A percentile compares a stretch with the other conserved stretches of the same genome.
These are phyloP conservation scores for Leccinum variicolor DNA, from an alignment of 768 basidiomycete species.

Conservation along the genomic window DNA sequence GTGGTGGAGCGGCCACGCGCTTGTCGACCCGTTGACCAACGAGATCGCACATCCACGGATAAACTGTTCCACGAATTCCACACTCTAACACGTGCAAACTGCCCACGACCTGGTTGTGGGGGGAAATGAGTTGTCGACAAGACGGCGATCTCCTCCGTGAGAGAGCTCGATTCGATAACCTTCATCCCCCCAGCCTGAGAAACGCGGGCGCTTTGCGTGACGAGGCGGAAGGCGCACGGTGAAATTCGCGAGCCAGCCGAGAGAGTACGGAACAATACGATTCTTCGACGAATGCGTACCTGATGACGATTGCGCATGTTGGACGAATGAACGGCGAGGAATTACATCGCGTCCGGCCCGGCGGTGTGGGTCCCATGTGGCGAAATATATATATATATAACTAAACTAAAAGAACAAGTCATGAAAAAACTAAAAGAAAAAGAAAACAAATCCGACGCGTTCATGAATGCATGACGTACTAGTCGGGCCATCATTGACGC, in stretches of 20 bases:
- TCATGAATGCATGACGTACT: neutral
- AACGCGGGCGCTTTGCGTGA: neutral
- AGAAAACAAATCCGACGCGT: neutral
- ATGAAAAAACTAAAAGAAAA: neutral
- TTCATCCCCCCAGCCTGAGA: neutral
- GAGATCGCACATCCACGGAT: constrained; percentile 1
- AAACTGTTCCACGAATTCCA: neutral
- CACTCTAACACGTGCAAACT: neutral
- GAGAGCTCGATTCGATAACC: neutral
- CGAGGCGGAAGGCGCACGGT: neutral
- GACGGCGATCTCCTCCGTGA: neutral
- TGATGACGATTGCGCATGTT: neutral
- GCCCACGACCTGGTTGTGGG: neutral
- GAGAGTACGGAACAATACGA: constrained; percentile 9
- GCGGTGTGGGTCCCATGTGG: constrained; percentile 1
- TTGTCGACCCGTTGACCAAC: neutral
- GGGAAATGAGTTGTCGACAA: neutral
- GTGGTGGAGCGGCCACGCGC: neutral
- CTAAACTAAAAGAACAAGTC: neutral
- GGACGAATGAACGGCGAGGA: neutral
- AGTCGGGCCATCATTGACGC: too few species aligned
- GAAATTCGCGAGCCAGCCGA: constrained; percentile 7
- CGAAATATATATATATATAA: neutral
- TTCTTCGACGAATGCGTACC: neutral
- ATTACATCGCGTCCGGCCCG: neutral